A percentile compares a stretch with the other conserved stretches of the same genome.
These are phyloP conservation scores for Spizellomyces punctatus DNA, from an alignment of 192 early-diverging fungal species.

Conservation along the genomic window DNA sequence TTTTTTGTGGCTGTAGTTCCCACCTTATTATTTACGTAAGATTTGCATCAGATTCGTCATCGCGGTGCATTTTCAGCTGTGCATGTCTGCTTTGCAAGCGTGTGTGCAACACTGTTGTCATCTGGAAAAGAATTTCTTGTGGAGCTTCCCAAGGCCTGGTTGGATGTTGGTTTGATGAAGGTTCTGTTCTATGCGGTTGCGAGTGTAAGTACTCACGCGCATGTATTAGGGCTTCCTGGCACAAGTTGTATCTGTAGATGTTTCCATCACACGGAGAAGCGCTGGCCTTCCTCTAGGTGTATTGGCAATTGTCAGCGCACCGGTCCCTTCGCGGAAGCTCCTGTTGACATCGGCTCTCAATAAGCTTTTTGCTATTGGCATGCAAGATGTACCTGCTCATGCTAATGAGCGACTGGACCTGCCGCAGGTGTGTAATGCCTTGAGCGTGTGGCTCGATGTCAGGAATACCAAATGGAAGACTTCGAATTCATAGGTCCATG, in stretches of 20 bases:
- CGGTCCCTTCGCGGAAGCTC: conserved; percentile 60
- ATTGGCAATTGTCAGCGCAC: conserved; percentile 77
- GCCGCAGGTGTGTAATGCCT: conserved; percentile 55
- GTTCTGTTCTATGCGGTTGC: neutral
- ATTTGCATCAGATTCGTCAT: conserved; percentile 65
- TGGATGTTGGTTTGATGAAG: conserved; percentile 43
- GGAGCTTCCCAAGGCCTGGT: conserved; percentile 68
- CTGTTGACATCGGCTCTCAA: conserved; percentile 66
- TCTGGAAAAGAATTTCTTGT: conserved; percentile 56
- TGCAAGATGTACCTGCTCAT: conserved; percentile 35
- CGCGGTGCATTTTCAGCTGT: conserved; percentile 91
- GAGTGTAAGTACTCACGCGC: neutral
- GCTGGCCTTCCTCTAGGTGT: conserved; percentile 86
- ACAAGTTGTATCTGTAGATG: conserved; percentile 66
- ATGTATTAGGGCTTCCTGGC: conserved; percentile 61
- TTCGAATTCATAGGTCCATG: conserved; percentile 63
- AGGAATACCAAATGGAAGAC: too few relatives aligned
- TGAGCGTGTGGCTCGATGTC: too few relatives aligned
- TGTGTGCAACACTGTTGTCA: conserved; percentile 71
- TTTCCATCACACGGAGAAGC: conserved; percentile 91
- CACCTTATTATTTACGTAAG: too few relatives aligned
- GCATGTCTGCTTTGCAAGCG: conserved; percentile 71
- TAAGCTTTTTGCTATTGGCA: conserved; percentile 68
- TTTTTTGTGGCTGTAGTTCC: too few relatives aligned
- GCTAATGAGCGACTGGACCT: conserved; percentile 74